Percentiles rank a stretch among this genome's conserved stretches.
Evolutionary conservation across 2,329 filamentous ascomycete genomes (phyloP).

Genomic region (Lachnellula willkommii): DNA sequence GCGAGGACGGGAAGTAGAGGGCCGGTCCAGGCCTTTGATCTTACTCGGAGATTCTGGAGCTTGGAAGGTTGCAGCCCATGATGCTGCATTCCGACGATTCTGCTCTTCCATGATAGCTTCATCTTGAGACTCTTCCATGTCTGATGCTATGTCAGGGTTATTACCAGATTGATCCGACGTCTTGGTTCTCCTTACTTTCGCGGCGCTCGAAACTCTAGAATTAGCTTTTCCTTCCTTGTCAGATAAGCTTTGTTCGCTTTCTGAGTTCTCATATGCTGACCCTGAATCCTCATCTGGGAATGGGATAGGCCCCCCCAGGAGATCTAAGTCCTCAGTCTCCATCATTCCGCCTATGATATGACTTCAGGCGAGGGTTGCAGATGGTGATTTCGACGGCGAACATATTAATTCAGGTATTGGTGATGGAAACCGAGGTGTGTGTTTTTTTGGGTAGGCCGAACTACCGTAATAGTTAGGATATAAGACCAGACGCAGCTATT

Average conservation of each 20-base stretch:
- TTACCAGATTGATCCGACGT: neutral
- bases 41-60: conserved; percentile 18
- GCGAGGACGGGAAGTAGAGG: neutral
- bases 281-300: conserved; percentile 22
- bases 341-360: conserved; percentile 6
- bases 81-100: conserved; percentile 14
- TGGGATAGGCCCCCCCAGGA: neutral
- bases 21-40: conserved; percentile 20
- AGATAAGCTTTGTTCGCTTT: conserved; percentile 12
- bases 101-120: conserved; percentile 1
- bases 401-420: conserved; percentile 11
- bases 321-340: conserved; percentile 17
- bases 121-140: neutral
- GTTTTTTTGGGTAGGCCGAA: neutral
- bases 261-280: conserved; percentile 26
- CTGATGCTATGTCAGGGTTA: neutral
- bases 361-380: conserved; percentile 17
- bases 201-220: conserved; percentile 3
- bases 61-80: conserved; percentile 27
- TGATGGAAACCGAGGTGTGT: neutral
- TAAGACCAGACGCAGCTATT: no score
- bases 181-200: neutral
- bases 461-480: no score
- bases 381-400: conserved; percentile 4
- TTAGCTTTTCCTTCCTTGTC: conserved; percentile 5